A percentile compares a stretch with the other conserved stretches of the same genome.
These are phyloP conservation scores for Inga leiocalycina DNA, from an alignment of 306 rosid species.

Conservation along the genomic window DNA sequence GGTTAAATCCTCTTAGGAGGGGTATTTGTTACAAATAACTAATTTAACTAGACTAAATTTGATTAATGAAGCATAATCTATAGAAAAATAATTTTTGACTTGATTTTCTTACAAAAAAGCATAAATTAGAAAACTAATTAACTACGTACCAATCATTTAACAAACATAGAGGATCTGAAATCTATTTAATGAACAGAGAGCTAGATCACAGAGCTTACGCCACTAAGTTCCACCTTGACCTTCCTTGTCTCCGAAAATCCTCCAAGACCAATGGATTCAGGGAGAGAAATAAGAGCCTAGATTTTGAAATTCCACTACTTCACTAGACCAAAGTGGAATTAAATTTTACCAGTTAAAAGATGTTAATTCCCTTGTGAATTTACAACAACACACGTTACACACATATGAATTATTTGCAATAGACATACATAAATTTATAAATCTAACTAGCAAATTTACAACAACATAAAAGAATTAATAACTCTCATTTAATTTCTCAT, in stretches of 20 bases:
- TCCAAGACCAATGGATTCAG: not conserved
- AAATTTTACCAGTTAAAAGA: too few relatives aligned
- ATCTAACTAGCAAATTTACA: too few relatives aligned
- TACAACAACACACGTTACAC: too few relatives aligned
- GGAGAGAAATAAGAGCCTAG: not conserved
- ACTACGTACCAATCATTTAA: slow-evolving; percentile 22
- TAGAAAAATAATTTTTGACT: not conserved
- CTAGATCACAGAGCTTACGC: slow-evolving; percentile 1
- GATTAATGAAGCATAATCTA: not conserved
- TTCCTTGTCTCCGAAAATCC: not conserved
- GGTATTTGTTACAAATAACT: too few relatives aligned
- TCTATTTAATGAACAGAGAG: slow-evolving; percentile 20
- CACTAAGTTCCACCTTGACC: not conserved
- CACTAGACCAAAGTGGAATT: too few relatives aligned
- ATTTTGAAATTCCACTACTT: not conserved
- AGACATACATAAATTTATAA: too few relatives aligned
- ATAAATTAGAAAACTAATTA: not conserved
- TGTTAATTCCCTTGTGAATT: too few relatives aligned
- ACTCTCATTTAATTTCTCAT: too few relatives aligned
- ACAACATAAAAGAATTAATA: too few relatives aligned
- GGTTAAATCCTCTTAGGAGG: not conserved
- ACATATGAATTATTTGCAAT: too few relatives aligned
- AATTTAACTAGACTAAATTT: not conserved
- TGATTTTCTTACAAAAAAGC: not conserved
- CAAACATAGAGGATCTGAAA: slow-evolving; percentile 5